Evolutionary conservation across 768 basidiomycete species (phyloP), one percentile per base, ranked within the genome.

Genomic region (Psilocybe cyanescens): DNA sequence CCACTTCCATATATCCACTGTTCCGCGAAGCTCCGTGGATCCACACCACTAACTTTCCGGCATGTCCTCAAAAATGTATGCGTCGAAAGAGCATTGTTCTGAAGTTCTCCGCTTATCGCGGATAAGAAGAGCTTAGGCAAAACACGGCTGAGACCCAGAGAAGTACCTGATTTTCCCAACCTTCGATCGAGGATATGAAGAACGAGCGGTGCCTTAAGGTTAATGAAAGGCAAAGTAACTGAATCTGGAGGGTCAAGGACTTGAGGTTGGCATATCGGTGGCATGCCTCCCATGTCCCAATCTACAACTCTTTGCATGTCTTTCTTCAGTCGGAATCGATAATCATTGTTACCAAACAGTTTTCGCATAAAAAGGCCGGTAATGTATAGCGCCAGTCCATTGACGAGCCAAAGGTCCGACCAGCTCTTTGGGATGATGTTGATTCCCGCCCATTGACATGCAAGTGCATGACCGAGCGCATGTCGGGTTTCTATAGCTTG

Each of bases 1-100:
- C 97, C 97, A 72, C 92, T 95, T 11, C 96, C 96, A 70, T 95
- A 97, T 63, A 99, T 94, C 97, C 97, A 99, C 73, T 99, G 97
- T 70, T 99, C 95, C n/a, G 94, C 93, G 71, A 99, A 99, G 30
- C 86, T 85, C 57, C 91, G 83, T 24, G 91, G 84, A 70, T 99
- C 97, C 16, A 94, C 90, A 8, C 95, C 94, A 70, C 92, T 93
- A 63, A 96, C 91, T 75, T 96, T 99, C 67, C 96, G 82, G 70
- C 96, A 99, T 47, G 87, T 95, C 60, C 95, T 79, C 61, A 99
- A 82, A 76, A 99, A 99, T 19, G 88, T 85, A 64, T 94, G 90
- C 0, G 97, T 99, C 0, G 94, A 93, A 8, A 99, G 79, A 19
- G 87, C 83, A 71, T 95, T 96, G 68, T 90, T 90, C 29, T 81